Percentiles rank a stretch among this genome's conserved stretches.
These are phyloP conservation scores for Huntiella bhutanensis DNA, from an alignment of 2,329 filamentous ascomycete genomes.

Conservation along the genomic window DNA sequence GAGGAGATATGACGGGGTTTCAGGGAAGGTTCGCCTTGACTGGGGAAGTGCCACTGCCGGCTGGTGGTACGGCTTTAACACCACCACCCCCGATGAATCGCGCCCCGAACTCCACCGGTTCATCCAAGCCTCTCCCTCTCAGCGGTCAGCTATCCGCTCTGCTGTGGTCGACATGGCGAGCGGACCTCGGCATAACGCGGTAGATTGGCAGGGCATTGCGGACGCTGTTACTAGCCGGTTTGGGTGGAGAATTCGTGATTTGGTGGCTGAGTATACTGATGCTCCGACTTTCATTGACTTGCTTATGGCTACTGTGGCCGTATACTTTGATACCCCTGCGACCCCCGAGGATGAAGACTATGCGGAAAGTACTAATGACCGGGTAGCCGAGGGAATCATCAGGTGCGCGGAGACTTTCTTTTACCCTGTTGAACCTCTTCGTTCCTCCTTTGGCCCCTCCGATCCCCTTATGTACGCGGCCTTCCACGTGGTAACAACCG, in stretches of 20 bases:
- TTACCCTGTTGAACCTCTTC: conserved; percentile 22
- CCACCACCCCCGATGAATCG: conserved; percentile 23
- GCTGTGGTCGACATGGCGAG: conserved; percentile 25
- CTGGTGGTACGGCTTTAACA: conserved; percentile 31
- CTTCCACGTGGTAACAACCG: conserved; percentile 20
- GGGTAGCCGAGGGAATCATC: conserved; percentile 19
- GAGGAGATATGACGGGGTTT: conserved; percentile 28
- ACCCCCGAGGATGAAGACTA: conserved; percentile 13
- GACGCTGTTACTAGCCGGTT: conserved; percentile 50
- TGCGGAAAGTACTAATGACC: background rate
- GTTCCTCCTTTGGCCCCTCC: conserved; percentile 19
- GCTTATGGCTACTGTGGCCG: conserved; percentile 22
- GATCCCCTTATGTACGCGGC: conserved; percentile 28
- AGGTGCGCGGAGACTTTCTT: conserved; percentile 22
- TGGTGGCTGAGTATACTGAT: conserved; percentile 17
- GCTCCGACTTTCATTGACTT: conserved; percentile 18
- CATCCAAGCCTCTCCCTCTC: conserved; percentile 15
- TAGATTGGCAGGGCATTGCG: conserved; percentile 48
- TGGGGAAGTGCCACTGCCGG: conserved; percentile 33
- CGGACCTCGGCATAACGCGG: conserved; percentile 1
- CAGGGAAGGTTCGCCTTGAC: conserved; percentile 23
- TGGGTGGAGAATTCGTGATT: conserved; percentile 29
- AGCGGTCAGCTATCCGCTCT: conserved; percentile 20
- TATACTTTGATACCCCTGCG: conserved; percentile 24
- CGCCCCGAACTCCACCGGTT: conserved; percentile 20